Percentiles rank a stretch among this genome's conserved stretches.
Evolutionary conservation across 2,329 filamentous ascomycete genomes (phyloP).

Genomic region (Fusarium buharicum): DNA sequence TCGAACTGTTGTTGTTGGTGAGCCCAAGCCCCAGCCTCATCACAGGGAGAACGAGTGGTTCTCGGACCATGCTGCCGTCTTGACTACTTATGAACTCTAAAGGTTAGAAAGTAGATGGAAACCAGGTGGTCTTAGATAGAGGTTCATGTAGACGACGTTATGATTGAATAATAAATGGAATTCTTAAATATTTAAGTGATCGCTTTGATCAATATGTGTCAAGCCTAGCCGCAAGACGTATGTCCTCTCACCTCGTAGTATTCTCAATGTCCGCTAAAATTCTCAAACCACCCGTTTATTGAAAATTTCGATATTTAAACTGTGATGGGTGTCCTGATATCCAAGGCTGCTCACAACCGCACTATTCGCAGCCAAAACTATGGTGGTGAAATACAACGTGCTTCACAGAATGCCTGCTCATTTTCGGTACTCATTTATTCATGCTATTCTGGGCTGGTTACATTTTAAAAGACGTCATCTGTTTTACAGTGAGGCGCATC

Average conservation of each 20-base stretch:
- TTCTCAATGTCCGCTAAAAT: too few relatives aligned
- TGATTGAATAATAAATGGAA: background rate
- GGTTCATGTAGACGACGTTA: constrained; percentile 15
- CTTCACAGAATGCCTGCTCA: background rate
- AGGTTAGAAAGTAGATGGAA: background rate
- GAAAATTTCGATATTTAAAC: too few relatives aligned
- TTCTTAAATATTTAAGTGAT: too few relatives aligned
- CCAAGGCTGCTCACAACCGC: too few relatives aligned
- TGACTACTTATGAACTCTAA: constrained; percentile 46
- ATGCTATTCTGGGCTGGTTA: too few relatives aligned
- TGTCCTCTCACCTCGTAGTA: background rate
- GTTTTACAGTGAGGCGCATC: background rate
- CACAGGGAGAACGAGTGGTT: constrained; percentile 55
- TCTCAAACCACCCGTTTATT: too few relatives aligned
- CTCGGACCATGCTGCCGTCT: constrained; percentile 53
- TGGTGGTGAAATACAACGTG: too few relatives aligned
- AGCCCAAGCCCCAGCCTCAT: constrained; percentile 49
- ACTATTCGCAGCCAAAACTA: too few relatives aligned
- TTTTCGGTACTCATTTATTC: too few relatives aligned
- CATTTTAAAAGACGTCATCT: background rate
- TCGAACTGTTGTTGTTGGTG: constrained; percentile 48
- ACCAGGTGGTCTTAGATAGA: background rate
- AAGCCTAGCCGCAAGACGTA: too few relatives aligned
- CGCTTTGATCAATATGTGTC: too few relatives aligned
- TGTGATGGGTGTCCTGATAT: too few relatives aligned